phyloP scores from a whole-genome alignment of 441 rosid genomes.

The Gossypium laxum region DNA sequence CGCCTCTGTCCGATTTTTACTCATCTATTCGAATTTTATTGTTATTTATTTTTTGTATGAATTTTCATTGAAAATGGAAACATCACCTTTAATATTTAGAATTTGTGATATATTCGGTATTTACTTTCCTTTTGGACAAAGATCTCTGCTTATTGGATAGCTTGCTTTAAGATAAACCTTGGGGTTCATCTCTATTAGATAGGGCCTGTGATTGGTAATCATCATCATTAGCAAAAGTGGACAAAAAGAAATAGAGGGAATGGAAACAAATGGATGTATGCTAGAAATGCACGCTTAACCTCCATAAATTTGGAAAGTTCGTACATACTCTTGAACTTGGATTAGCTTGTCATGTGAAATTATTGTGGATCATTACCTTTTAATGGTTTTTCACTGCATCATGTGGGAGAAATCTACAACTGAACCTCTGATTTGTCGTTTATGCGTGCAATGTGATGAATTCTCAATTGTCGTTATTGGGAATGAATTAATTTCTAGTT shows the following conservation, averaged over 20 bases:
- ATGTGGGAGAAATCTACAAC: not conserved
- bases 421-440: slow-evolving; percentile 7
- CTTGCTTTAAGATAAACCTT: not conserved
- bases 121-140: not conserved
- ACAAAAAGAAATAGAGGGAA: not conserved
- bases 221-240: not conserved
- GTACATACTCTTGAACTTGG: not conserved
- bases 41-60: not conserved
- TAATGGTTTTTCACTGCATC: not conserved
- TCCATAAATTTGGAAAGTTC: slow-evolving; percentile 3
- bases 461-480: not conserved
- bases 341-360: not conserved
- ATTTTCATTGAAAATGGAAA: not conserved
- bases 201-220: not conserved
- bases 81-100: not conserved
- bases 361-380: slow-evolving; percentile 10
- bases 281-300: not conserved
- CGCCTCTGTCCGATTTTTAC: not conserved
- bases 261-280: not conserved
- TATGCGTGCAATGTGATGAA: not conserved
- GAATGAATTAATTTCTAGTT: not conserved
- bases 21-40: not conserved
- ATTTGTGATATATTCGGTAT: not conserved
- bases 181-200: not conserved
- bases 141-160: not conserved